Evolutionary conservation across 495 filamentous ascomycete species (phyloP), one percentile per base, ranked within the genome.

Genomic region (Penicillium nucicola): DNA sequence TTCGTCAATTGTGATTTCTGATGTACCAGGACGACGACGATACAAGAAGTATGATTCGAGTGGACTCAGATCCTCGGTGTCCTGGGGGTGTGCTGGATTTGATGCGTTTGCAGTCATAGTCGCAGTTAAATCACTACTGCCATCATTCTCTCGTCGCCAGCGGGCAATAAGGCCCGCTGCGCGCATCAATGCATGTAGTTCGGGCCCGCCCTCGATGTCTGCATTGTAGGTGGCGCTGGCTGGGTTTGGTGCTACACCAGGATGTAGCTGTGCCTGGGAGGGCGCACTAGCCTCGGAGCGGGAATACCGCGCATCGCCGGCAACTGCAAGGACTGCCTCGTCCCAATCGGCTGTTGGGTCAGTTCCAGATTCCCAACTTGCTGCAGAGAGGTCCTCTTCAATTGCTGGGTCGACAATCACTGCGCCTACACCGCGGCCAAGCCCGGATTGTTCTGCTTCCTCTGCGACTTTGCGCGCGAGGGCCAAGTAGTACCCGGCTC

Each of bases 131-230:
- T 18, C 44, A 3, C 42, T 40, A 5, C 48, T 23, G 2, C 42
- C 36, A 14, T 52, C 45, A 12, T 62, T 62, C 20, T 64, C 60
- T 30, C 69, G 66, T 31, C 86, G 61, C 60, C 86, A 88, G 52
- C 83, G 82, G 2, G 90, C 88, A 48, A 97, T 83, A 70, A 97
- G 86, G 50, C 84, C 90, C 50, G 93, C 87, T n/a, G 84, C 90
- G 42, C 95, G 79, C 78, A 97, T 84, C 11, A 88, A 79, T 6
- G 89, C 82, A 61, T 98, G 93, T 13, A 85, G 81, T 75, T 91
- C 86, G 1, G 84, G 80, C 48, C 93, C 90, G 35, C 88, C 89
- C 28, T 67, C 71, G 9, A 58, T 18, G 37, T 75, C 68, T 0
- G 66, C 37, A 12, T 69, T 47, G 37, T 71, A 76, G 8, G 36